Base-by-base conservation (phyloP, 495 filamentous ascomycete species). In the Talaromyces borbonicus region DNA sequence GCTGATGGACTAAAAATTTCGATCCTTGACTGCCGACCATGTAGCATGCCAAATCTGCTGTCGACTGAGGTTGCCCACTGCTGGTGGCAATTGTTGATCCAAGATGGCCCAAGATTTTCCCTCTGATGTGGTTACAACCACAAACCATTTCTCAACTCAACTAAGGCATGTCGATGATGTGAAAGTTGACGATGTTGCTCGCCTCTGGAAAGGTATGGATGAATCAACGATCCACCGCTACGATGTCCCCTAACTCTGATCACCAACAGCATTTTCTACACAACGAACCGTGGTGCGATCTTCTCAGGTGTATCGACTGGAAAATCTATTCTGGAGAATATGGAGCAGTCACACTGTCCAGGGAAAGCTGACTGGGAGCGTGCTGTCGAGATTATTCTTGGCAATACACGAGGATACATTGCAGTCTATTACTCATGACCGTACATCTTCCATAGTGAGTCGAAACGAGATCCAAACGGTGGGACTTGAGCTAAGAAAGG, bases 271-370 rank as follows among this genome's bases (percentile, higher is more conserved):
- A 3, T 76, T 71, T 47, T 57, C 53, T 38, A 58, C 60, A 6
- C 69, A 67, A 52, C 50, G 60, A 19, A 46, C 58, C 27, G 56
- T 62, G 29, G 53, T 73, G 40, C 49, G 60, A 50, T 58, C 62
- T 33, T 60, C 69, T 19, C 56, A 58, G 4, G 72, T 71, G 12
- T 47, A 51, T 43, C 55, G 74, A 49, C 55, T 78, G 12, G 71
- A 74, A 46, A 72, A 74, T 48, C 60, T 76, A 38, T 76, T 77
- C 50, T 76, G 73, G 74, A 59, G 73, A 31, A 69, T 77, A 27
- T 73, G 67, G 68, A 53, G 66, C 40, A 70, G 54, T 15, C 43
- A 59, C 6, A 45, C 35, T 7, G 49, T 74, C 7, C 52, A 44
- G 8, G 31, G 43, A 8, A 54, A 51, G 0, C 42, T 72, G 8